Evolutionary conservation across 208 protist genomes (phyloP).

Genomic region (Hexamita inflata): DNA sequence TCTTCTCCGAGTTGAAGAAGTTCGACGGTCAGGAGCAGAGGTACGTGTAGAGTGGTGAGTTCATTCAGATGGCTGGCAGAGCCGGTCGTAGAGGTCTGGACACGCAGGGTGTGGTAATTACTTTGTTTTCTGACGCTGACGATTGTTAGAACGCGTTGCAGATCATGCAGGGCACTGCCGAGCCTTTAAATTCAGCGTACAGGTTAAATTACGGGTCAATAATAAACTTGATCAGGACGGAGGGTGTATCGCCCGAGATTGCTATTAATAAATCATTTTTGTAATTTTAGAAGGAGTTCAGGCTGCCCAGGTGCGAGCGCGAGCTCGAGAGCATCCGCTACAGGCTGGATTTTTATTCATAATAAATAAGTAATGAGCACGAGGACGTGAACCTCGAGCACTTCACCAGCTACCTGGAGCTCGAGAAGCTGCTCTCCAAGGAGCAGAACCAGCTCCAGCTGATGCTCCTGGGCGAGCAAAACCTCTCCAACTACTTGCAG

Average conservation of each 20-base stretch:
- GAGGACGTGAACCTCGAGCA: too few relatives aligned
- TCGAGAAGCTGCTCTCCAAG: too few relatives aligned
- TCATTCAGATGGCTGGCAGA: slow-evolving; percentile 98
- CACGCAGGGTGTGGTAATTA: slow-evolving; percentile 84
- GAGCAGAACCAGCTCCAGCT: too few relatives aligned
- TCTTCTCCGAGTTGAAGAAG: slow-evolving; percentile 85
- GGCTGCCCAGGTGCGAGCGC: not conserved
- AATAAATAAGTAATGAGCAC: too few relatives aligned
- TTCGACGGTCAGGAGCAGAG: slow-evolving; percentile 88
- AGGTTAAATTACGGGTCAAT: slow-evolving; percentile 30
- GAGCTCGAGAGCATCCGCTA: too few relatives aligned
- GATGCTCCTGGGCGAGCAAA: too few relatives aligned
- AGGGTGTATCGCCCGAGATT: slow-evolving; percentile 18
- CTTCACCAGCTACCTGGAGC: too few relatives aligned
- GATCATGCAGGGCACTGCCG: slow-evolving; percentile 29
- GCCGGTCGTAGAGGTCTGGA: slow-evolving; percentile 97
- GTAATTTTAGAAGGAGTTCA: slow-evolving; percentile 30
- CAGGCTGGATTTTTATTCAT: too few relatives aligned
- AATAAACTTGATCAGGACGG: slow-evolving; percentile 36
- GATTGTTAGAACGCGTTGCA: not conserved
- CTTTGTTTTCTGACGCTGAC: slow-evolving; percentile 57
- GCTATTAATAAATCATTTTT: slow-evolving; percentile 32
- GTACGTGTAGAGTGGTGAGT: slow-evolving; percentile 81
- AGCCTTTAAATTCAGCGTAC: slow-evolving; percentile 37
- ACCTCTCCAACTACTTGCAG: too few relatives aligned